phyloP scores from a whole-genome alignment of 176 grass and related monocot species.

The Bolboschoenus planiculmis region DNA sequence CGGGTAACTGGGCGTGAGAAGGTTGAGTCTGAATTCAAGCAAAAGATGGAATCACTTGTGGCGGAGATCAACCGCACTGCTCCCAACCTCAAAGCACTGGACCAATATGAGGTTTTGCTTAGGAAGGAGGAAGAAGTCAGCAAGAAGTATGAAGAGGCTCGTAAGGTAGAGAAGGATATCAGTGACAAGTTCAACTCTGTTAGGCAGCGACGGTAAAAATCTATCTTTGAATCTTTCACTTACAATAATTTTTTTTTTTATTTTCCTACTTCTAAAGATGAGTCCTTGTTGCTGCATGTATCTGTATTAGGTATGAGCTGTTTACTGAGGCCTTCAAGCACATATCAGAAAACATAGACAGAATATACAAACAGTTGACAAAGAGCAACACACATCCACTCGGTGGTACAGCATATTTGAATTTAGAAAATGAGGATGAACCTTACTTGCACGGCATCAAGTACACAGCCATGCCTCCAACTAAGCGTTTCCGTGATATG shows the following conservation, averaged over 20 bases:
- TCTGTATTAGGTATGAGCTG: slow-evolving; percentile 60
- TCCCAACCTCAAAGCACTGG: slow-evolving; percentile 90
- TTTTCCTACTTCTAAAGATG: slow-evolving; percentile 13
- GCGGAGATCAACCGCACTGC: slow-evolving; percentile 85
- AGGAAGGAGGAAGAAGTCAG: slow-evolving; percentile 82
- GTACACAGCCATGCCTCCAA: slow-evolving; percentile 96
- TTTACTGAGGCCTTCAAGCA: slow-evolving; percentile 98
- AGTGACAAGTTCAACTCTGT: slow-evolving; percentile 74
- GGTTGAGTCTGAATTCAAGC: slow-evolving; percentile 78
- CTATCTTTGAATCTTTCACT: not conserved
- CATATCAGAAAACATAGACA: slow-evolving; percentile 93
- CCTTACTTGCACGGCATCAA: slow-evolving; percentile 93
- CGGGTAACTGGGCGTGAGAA: slow-evolving; percentile 69
- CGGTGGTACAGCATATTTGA: slow-evolving; percentile 93
- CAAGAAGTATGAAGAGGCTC: slow-evolving; percentile 83
- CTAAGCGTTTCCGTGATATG: slow-evolving; percentile 98
- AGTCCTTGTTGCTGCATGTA: slow-evolving; percentile 17
- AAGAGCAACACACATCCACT: slow-evolving; percentile 95
- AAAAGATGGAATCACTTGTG: slow-evolving; percentile 47
- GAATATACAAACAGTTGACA: slow-evolving; percentile 97
- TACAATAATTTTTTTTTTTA: not conserved
- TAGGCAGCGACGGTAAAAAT: slow-evolving; percentile 66
- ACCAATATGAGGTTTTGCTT: slow-evolving; percentile 88
- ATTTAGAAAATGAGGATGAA: slow-evolving; percentile 97
- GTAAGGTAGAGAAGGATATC: slow-evolving; percentile 91